These are phyloP conservation scores for Phytophthora fragariaefolia DNA, from an alignment of 352 stramenopile genomes.

Conservation along the genomic window DNA sequence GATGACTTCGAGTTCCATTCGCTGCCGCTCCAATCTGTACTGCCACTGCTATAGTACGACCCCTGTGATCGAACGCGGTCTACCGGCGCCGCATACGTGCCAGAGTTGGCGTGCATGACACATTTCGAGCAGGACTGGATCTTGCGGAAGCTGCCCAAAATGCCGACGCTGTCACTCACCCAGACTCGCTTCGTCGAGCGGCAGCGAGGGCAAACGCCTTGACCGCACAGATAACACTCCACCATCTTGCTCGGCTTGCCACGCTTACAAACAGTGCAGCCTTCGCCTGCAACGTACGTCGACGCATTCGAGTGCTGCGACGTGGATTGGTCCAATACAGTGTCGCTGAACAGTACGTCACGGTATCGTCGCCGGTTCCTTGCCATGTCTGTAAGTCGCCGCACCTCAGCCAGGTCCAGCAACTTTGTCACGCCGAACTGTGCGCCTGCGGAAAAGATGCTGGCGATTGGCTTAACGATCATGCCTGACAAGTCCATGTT, in stretches of 20 bases:
- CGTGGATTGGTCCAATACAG: slow-evolving; percentile 12
- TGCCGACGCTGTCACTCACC: slow-evolving; percentile 33
- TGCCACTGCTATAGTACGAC: slow-evolving; percentile 27
- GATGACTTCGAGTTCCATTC: slow-evolving; percentile 9
- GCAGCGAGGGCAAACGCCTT: slow-evolving; percentile 41
- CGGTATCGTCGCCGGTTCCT: slow-evolving; percentile 28
- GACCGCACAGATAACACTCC: slow-evolving; percentile 35
- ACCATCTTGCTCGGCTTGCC: slow-evolving; percentile 28
- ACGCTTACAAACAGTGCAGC: slow-evolving; percentile 33
- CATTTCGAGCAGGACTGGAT: slow-evolving; percentile 49
- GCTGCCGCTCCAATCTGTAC: slow-evolving; percentile 19
- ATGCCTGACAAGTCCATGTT: slow-evolving; percentile 47
- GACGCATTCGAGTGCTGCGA: slow-evolving; percentile 20
- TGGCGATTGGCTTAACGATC: slow-evolving; percentile 43
- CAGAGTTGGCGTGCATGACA: slow-evolving; percentile 45
- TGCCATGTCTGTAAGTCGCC: slow-evolving; percentile 50
- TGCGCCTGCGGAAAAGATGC: slow-evolving; percentile 45
- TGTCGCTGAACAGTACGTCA: slow-evolving; percentile 12
- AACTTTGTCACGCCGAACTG: slow-evolving; percentile 52
- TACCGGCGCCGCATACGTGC: slow-evolving; percentile 24
- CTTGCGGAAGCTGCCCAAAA: slow-evolving; percentile 53
- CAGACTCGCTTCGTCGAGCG: slow-evolving; percentile 49
- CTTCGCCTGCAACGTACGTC: slow-evolving; percentile 8
- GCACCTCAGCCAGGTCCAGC: slow-evolving; percentile 56
- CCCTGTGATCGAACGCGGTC: slow-evolving; percentile 27